Evolutionary conservation across 768 basidiomycete species (phyloP), one percentile per base, ranked within the genome.

Genomic region (Rhodotorula toruloides): DNA sequence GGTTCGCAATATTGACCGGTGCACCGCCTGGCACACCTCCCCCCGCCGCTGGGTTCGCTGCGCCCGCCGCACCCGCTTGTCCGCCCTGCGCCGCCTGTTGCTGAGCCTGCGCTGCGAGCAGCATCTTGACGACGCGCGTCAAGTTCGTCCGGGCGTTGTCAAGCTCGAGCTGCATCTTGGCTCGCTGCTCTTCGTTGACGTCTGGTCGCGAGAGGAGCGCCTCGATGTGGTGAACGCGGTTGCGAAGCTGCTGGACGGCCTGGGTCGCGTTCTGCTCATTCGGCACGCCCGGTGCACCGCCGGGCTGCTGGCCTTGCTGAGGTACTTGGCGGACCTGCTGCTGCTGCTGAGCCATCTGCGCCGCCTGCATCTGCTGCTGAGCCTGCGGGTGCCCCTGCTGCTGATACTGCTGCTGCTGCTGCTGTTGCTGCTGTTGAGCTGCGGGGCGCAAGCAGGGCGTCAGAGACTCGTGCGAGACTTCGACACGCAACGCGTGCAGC

Each of bases 151-250:
- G 46, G 25, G 70, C 65, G n/a, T 49, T 47, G 14, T 67, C 70
- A 31, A 71, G 54, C 42, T 71, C 70, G 54, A 40, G 22, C 48
- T 71, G 65, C 50, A 64, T 61, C 62, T 67, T 71, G 22, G 34
- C 27, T 13, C 70, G 50, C 48, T 71, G 70, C 39, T 71, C 70
- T 17, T 60, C 61, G n/a, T 57, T 63, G 34, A 67, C 27, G 53
- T 71, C 70, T 10, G 58, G 61, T 10, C 70, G 61, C 11, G 49
- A 29, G 54, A 67, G 47, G n/a, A 70, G 44, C 46, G 55, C 52
- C 49, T 70, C 69, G 48, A 70, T 65, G 52, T 63, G 55, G 43
- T 62, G 60, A 10, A 65, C 63, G 32, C 69, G 69, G 34, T 66
- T 53, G 12, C 58, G 61, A 22, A 70, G 61, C 36, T 60, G 55